Percentiles rank a stretch among this genome's conserved stretches.
Evolutionary conservation across 139 green algal genomes (phyloP).

Genomic region (Picochlorum sp.): DNA sequence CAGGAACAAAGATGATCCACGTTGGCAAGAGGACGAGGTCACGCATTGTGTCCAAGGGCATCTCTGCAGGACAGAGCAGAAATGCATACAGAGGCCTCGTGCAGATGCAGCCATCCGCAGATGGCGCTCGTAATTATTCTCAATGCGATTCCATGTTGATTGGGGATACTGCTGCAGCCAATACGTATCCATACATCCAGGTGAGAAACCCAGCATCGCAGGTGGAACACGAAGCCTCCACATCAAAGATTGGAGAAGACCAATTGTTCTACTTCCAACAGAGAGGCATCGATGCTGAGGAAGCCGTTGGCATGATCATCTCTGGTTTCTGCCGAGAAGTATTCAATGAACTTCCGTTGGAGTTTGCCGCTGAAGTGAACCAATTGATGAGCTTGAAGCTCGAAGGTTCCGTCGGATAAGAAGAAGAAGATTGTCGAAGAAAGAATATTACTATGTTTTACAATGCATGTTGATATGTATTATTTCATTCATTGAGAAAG

Average conservation of each 20-base stretch:
- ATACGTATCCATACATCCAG: conserved; percentile 99
- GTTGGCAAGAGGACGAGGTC: conserved; percentile 93
- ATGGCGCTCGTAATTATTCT: conserved; percentile 82
- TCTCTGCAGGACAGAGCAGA: conserved; percentile 71
- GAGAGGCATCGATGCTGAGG: conserved; percentile 82
- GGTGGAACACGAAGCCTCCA: conserved; percentile 97
- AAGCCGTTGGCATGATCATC: conserved; percentile 97
- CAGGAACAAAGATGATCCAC: conserved; percentile 98
- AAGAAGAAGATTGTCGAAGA: background rate
- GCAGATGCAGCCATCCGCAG: conserved; percentile 65
- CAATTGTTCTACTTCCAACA: conserved; percentile 99
- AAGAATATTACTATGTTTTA: background rate
- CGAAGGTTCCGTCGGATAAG: conserved; percentile 89
- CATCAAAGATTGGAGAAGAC: conserved; percentile 97
- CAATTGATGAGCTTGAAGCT: conserved; percentile 98
- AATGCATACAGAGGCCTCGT: conserved; percentile 90
- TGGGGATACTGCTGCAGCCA: conserved; percentile 87
- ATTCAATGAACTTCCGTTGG: conserved; percentile 97
- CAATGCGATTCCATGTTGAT: conserved; percentile 99
- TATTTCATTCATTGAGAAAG: background rate
- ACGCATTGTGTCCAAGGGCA: conserved; percentile 97
- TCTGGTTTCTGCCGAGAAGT: conserved; percentile 94
- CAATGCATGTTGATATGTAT: too few species aligned
- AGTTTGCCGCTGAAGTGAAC: conserved; percentile 98
- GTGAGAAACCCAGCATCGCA: conserved; percentile 80